phyloP scores from a whole-genome alignment of 192 early-diverging fungal species.

The Backusella westeae region DNA sequence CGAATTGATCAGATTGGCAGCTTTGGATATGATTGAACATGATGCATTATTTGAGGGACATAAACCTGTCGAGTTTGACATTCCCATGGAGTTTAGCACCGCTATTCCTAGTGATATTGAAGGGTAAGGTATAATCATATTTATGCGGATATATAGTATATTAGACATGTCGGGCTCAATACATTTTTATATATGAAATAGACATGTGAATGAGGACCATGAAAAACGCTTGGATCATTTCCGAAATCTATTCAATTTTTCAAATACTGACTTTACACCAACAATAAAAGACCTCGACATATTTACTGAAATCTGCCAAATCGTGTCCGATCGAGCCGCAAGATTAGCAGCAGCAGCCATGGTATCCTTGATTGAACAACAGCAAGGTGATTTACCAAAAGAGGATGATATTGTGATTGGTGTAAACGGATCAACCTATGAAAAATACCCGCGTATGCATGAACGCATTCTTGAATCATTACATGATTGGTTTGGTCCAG shows the following conservation, averaged over 20 bases:
- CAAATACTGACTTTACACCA: conserved; percentile 40
- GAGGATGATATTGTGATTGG: conserved; percentile 67
- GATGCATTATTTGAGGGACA: conserved; percentile 71
- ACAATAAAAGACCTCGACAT: conserved; percentile 63
- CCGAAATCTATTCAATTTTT: neutral
- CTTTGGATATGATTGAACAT: conserved; percentile 78
- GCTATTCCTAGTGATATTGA: conserved; percentile 41
- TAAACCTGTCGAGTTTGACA: conserved; percentile 48
- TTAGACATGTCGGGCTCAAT: conserved; percentile 18
- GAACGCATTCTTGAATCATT: conserved; percentile 73
- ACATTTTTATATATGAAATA: conserved; percentile 42
- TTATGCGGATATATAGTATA: conserved; percentile 9
- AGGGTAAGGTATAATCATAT: conserved; percentile 34
- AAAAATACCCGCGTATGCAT: conserved; percentile 84
- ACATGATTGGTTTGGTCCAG: conserved; percentile 68
- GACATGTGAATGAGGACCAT: conserved; percentile 47
- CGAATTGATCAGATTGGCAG: conserved; percentile 77
- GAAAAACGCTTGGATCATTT: conserved; percentile 38
- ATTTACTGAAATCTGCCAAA: conserved; percentile 65
- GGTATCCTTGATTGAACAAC: conserved; percentile 49
- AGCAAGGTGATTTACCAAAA: conserved; percentile 13
- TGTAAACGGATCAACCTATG: conserved; percentile 88
- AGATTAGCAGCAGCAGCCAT: conserved; percentile 72
- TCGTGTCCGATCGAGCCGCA: conserved; percentile 81
- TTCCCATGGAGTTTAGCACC: conserved; percentile 56